Evolutionary conservation across 768 basidiomycete species (phyloP).

Genomic region (Boletus rex-veris): DNA sequence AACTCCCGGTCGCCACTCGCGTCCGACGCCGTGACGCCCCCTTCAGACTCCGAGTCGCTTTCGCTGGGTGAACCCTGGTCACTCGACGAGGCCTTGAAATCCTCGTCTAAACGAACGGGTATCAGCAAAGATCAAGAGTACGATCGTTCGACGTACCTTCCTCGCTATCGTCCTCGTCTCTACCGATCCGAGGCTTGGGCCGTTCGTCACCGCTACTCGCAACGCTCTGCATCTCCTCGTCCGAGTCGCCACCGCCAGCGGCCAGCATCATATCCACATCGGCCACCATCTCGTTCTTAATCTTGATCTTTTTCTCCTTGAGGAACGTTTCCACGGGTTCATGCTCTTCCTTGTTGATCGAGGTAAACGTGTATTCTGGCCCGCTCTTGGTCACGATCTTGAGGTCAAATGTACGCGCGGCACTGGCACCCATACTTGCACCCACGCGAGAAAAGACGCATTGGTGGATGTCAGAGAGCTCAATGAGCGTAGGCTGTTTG

Average conservation of each 20-base stretch:
- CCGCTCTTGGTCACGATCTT: conserved; percentile 83
- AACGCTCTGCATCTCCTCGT: conserved; percentile 82
- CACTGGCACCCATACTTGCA: conserved; percentile 73
- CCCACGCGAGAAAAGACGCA: conserved; percentile 93
- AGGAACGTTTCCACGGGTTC: conserved; percentile 82
- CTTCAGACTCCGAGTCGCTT: conserved; percentile 57
- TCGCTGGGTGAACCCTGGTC: conserved; percentile 88
- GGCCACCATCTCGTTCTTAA: conserved; percentile 94
- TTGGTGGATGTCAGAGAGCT: conserved; percentile 85
- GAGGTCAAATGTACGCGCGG: conserved; percentile 91
- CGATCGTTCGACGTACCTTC: conserved; percentile 44
- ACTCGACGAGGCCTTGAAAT: conserved; percentile 83
- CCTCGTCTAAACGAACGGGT: conserved; percentile 57
- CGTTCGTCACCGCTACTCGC: conserved; percentile 65
- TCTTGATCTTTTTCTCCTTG: conserved; percentile 84
- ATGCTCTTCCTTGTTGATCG: conserved; percentile 95
- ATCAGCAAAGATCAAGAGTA: conserved; percentile 1
- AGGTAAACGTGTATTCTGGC: conserved; percentile 85
- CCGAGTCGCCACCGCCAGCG: conserved; percentile 62
- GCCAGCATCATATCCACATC: conserved; percentile 77
- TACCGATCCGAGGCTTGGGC: conserved; percentile 47
- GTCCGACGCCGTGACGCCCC: conserved; percentile 78
- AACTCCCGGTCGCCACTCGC: conserved; percentile 76
- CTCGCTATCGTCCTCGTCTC: conserved; percentile 71
- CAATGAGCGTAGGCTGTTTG: conserved; percentile 88